Conservation (phyloP, 345 rosid species). For the Brassica cretica region DNA sequence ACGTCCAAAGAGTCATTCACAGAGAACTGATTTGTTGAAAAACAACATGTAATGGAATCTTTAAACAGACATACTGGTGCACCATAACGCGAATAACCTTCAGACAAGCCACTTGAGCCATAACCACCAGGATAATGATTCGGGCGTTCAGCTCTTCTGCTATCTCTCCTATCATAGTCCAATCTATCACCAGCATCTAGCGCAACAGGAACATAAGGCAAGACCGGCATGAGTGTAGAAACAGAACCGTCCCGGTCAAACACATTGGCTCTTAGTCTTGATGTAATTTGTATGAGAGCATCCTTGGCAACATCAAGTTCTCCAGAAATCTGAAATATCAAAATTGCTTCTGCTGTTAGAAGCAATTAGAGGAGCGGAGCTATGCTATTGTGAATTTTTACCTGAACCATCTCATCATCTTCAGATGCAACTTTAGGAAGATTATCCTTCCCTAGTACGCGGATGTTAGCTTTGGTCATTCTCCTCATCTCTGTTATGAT, state of each 20-base stretch:
- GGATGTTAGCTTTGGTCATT: conserved; percentile 83
- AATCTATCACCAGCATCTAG: conserved; percentile 48
- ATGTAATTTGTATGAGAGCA: conserved; percentile 81
- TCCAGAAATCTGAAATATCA: conserved; percentile 68
- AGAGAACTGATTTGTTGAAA: background rate
- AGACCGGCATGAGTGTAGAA: conserved; percentile 77
- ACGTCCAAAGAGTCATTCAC: conserved; percentile 21
- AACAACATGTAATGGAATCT: background rate
- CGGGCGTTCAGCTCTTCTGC: conserved; percentile 71
- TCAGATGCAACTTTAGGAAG: conserved; percentile 86
- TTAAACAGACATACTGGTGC: conserved; percentile 43
- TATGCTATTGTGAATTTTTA: conserved; percentile 33
- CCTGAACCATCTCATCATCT: conserved; percentile 99
- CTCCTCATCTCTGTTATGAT: conserved; percentile 93
- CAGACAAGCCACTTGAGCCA: conserved; percentile 65
- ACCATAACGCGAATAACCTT: conserved; percentile 75
- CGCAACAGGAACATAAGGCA: conserved; percentile 84
- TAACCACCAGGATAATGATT: conserved; percentile 74
- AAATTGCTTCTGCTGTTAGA: conserved; percentile 14
- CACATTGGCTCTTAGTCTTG: conserved; percentile 78
- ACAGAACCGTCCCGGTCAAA: conserved; percentile 88
- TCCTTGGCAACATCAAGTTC: conserved; percentile 95
- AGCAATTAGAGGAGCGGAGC: background rate
- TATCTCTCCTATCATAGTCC: conserved; percentile 59
- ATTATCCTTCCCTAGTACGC: conserved; percentile 80